These are phyloP conservation scores for Plectranthus barbatus DNA, from an alignment of 257 asterid genomes.

Conservation along the genomic window DNA sequence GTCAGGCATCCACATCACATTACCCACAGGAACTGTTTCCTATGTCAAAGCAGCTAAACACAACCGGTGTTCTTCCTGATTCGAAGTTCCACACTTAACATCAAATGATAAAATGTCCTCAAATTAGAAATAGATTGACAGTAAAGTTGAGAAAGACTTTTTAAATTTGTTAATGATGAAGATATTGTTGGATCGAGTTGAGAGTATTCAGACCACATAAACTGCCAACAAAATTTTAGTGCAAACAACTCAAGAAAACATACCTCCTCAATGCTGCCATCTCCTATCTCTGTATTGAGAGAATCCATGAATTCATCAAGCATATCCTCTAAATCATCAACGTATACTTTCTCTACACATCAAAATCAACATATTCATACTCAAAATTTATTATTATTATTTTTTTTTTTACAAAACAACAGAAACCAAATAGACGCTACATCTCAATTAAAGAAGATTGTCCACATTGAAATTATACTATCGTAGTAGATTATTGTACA, in stretches of 20 bases:
- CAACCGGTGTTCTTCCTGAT: neutral
- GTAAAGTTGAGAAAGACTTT: neutral
- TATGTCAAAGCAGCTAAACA: neutral
- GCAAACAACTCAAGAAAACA: neutral
- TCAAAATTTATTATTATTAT: neutral
- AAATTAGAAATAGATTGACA: neutral
- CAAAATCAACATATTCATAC: neutral
- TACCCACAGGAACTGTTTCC: neutral
- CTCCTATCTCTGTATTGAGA: conserved; percentile 43
- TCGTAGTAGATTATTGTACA: no score
- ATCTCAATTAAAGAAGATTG: neutral
- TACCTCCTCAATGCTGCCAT: conserved; percentile 79
- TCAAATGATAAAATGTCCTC: neutral
- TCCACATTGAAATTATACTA: neutral
- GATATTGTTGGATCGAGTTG: neutral
- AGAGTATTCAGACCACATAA: neutral
- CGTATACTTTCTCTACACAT: conserved; percentile 37
- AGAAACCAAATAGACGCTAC: neutral
- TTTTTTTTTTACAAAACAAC: neutral
- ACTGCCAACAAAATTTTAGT: neutral
- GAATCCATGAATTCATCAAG: conserved; percentile 59
- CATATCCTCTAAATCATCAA: conserved; percentile 57
- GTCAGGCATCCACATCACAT: neutral
- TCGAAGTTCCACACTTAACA: neutral
- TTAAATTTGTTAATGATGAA: neutral